A percentile compares a stretch with the other conserved stretches of the same genome.
These are phyloP conservation scores for Spiraea crenata DNA, from an alignment of 331 rosid species.

Conservation along the genomic window DNA sequence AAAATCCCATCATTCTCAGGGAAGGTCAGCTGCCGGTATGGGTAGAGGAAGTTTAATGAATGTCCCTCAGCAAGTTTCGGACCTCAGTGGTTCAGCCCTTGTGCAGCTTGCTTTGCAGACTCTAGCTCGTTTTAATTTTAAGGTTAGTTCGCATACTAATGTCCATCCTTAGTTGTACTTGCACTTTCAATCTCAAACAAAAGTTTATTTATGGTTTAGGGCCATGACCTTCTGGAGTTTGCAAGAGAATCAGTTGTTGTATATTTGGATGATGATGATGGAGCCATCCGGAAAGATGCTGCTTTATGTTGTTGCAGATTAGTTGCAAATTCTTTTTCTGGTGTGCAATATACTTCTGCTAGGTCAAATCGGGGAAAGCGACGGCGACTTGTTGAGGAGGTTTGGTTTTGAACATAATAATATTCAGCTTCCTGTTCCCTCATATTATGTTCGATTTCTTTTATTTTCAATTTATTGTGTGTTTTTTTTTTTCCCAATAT, in stretches of 20 bases:
- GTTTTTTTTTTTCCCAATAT: neutral
- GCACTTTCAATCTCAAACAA: conserved; percentile 14
- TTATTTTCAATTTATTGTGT: neutral
- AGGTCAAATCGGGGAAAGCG: conserved; percentile 83
- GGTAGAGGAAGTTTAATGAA: conserved; percentile 57
- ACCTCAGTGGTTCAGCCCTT: conserved; percentile 69
- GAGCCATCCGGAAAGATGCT: conserved; percentile 89
- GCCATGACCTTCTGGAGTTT: conserved; percentile 94
- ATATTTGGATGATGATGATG: conserved; percentile 95
- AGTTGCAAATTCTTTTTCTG: conserved; percentile 77
- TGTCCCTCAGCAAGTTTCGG: conserved; percentile 68
- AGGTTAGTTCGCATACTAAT: conserved; percentile 48
- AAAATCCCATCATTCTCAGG: conserved; percentile 66
- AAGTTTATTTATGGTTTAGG: conserved; percentile 50
- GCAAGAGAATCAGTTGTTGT: conserved; percentile 89
- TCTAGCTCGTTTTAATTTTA: conserved; percentile 87
- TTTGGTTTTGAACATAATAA: conserved; percentile 31
- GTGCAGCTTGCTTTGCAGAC: conserved; percentile 95
- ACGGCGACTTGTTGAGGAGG: conserved; percentile 88
- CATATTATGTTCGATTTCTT: neutral
- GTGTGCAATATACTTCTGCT: conserved; percentile 68
- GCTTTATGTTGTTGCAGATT: conserved; percentile 94
- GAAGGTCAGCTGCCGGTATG: conserved; percentile 52
- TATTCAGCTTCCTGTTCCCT: neutral
- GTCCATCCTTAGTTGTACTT: conserved; percentile 11